Evolutionary conservation across 352 stramenopile species (phyloP).

Genomic region (Thalassiosira exigua): DNA sequence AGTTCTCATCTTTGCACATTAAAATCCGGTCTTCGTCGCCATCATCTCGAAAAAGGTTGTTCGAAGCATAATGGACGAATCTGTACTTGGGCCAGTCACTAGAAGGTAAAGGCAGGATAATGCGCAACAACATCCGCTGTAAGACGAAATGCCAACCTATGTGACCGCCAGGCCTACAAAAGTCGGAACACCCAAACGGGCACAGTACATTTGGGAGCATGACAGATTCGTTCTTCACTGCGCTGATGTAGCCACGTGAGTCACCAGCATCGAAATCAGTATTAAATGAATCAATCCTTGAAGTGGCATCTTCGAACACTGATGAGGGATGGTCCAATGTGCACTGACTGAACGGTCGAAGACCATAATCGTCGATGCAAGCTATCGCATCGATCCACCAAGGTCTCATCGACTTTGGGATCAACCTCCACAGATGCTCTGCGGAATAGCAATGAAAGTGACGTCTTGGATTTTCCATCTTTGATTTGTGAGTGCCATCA

Average conservation of each 20-base stretch:
- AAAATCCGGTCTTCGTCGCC: too few relatives aligned
- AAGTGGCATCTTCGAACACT: conserved; percentile 22
- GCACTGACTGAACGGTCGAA: background rate
- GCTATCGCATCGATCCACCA: conserved; percentile 18
- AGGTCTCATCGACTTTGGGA: conserved; percentile 11
- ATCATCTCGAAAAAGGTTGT: too few relatives aligned
- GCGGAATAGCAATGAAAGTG: conserved; percentile 6
- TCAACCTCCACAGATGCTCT: conserved; percentile 21
- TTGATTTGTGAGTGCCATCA: too few relatives aligned
- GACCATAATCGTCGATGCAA: background rate
- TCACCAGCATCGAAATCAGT: conserved; percentile 19
- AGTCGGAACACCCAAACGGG: conserved; percentile 14
- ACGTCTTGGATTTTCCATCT: too few relatives aligned
- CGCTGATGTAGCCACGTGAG: background rate
- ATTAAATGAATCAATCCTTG: background rate
- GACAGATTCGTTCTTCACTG: conserved; percentile 16
- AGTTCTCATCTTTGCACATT: too few relatives aligned
- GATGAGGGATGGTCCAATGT: background rate
- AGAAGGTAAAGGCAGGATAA: too few relatives aligned
- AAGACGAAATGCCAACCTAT: too few relatives aligned
- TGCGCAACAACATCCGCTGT: too few relatives aligned
- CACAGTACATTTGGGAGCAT: conserved; percentile 19
- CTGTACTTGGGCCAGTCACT: too few relatives aligned
- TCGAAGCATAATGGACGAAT: too few relatives aligned
- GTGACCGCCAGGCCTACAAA: too few relatives aligned